phyloP scores from a whole-genome alignment of 1,284 basidiomycete species.

The Heliocybe sulcata region DNA sequence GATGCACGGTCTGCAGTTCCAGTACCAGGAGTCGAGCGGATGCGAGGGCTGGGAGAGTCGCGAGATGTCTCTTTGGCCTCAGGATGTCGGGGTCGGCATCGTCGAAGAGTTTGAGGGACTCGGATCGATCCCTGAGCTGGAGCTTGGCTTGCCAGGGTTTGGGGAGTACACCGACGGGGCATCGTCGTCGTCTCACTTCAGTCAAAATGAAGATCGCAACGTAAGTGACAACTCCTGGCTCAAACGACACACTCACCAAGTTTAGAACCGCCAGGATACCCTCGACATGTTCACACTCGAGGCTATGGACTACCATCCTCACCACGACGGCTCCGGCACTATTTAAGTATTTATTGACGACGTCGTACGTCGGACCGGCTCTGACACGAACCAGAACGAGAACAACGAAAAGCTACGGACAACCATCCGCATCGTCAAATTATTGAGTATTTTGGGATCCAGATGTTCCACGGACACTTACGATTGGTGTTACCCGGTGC shows the following conservation, averaged over 20 bases:
- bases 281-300: conserved; percentile 1
- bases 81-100: conserved; percentile 35
- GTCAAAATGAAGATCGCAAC: background rate
- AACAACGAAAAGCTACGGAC: background rate
- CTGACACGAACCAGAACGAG: background rate
- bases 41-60: conserved; percentile 21
- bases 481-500: background rate
- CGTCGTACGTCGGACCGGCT: background rate
- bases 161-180: background rate
- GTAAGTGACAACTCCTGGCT: background rate
- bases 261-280: background rate
- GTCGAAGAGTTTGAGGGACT: background rate
- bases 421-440: background rate
- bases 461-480: background rate
- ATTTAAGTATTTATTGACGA: background rate
- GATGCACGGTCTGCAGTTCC: background rate
- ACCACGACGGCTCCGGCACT: background rate
- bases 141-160: conserved; percentile 27
- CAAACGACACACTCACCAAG: background rate
- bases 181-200: background rate
- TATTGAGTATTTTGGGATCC: background rate
- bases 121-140: conserved; percentile 34
- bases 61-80: conserved; percentile 27
- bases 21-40: conserved; percentile 21
- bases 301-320: background rate